Conservation (phyloP, 768 basidiomycete genomes). For the Astraeus odoratus region DNA sequence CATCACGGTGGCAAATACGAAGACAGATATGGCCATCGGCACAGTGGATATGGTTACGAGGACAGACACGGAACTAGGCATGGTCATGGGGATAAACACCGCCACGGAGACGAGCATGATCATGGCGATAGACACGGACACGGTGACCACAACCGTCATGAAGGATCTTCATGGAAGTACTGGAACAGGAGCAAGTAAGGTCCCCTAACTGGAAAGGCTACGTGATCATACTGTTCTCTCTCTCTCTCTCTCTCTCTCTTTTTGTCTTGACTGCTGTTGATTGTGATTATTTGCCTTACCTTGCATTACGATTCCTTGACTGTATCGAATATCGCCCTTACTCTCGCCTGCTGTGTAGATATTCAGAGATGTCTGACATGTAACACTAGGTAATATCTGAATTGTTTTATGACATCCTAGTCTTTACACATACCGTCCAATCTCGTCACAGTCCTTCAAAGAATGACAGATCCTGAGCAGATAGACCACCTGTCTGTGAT, state of each 20-base stretch:
- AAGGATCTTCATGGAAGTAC: not conserved
- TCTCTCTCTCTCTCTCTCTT: not conserved
- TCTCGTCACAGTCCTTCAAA: conserved; percentile 64
- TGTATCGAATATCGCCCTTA: not conserved
- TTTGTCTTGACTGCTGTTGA: not conserved
- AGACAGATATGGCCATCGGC: conserved; percentile 4
- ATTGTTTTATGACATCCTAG: not conserved
- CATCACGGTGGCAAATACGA: not conserved
- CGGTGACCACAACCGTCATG: not conserved
- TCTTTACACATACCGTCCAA: not conserved
- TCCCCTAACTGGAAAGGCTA: too few species aligned
- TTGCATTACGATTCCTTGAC: not conserved
- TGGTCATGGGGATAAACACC: conserved; percentile 11
- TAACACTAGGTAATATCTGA: not conserved
- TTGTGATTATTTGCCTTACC: not conserved
- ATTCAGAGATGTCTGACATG: not conserved
- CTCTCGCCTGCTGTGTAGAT: not conserved
- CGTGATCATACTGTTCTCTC: too few species aligned
- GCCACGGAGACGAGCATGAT: conserved; percentile 10
- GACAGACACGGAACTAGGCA: not conserved
- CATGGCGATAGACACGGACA: conserved; percentile 3
- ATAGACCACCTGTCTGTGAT: conserved; percentile 47
- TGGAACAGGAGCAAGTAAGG: not conserved
- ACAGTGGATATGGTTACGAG: too few species aligned
- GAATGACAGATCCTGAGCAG: conserved; percentile 81